Conservation (phyloP, 345 rosid species). For the Eucalyptus victrix region DNA sequence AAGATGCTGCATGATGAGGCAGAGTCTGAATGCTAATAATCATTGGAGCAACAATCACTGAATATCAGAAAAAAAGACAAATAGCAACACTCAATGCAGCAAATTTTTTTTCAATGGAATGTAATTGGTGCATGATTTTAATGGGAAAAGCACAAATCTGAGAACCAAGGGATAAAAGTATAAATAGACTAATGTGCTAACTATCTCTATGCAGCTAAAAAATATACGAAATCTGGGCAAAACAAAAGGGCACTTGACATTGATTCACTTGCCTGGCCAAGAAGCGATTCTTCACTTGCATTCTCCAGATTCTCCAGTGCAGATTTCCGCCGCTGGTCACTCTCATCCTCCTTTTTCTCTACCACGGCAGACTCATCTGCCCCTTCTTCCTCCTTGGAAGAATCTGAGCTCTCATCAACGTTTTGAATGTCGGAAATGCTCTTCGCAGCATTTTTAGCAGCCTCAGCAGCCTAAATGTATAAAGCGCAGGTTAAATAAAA, state of each 20-base stretch:
- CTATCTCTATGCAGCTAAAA: background rate
- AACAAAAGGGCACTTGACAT: background rate
- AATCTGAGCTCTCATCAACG: slow-evolving; percentile 41
- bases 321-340: slow-evolving; percentile 41
- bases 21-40: background rate
- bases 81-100: background rate
- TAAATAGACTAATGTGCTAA: background rate
- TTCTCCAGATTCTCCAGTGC: slow-evolving; percentile 70
- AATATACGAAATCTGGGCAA: background rate
- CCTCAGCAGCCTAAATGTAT: slow-evolving; percentile 65
- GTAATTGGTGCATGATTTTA: background rate
- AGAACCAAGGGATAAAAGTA: background rate
- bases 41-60: background rate
- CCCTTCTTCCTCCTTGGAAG: slow-evolving; percentile 47
- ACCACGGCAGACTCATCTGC: slow-evolving; percentile 26
- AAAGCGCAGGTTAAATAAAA: background rate
- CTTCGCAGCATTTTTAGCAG: slow-evolving; percentile 81
- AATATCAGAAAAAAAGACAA: background rate
- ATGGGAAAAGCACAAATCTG: background rate
- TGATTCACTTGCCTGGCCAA: slow-evolving; percentile 71
- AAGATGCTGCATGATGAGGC: background rate
- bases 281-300: slow-evolving; percentile 73
- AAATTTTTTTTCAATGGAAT: background rate
- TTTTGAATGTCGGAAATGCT: slow-evolving; percentile 51
- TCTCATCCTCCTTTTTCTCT: slow-evolving; percentile 57